Conservation (phyloP, 2,329 filamentous ascomycete genomes). For the Diaporthe eres region DNA sequence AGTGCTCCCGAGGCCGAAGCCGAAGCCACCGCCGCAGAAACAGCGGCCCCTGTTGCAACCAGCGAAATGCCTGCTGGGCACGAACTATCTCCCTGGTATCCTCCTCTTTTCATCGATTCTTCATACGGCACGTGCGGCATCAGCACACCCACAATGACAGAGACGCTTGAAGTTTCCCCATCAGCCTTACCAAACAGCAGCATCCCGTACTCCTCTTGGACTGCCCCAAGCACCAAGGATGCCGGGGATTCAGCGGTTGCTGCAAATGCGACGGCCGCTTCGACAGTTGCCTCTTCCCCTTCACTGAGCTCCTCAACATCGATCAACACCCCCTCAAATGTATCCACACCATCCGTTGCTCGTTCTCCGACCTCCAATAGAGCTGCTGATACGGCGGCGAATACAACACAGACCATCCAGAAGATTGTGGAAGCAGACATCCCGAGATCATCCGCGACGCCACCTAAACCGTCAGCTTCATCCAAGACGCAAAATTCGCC, state of each 20-base stretch:
- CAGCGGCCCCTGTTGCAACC: background rate
- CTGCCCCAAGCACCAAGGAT: slow-evolving; percentile 21
- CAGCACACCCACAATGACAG: slow-evolving; percentile 46
- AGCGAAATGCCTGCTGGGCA: slow-evolving; percentile 40
- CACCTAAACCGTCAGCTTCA: slow-evolving; percentile 28
- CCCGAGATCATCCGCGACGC: slow-evolving; percentile 31
- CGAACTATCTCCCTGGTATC: slow-evolving; percentile 48
- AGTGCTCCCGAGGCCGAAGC: slow-evolving; percentile 33
- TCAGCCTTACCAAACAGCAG: slow-evolving; percentile 22
- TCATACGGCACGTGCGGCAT: slow-evolving; percentile 45
- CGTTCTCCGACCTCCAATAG: background rate
- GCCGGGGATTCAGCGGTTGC: background rate
- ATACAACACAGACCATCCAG: slow-evolving; percentile 28
- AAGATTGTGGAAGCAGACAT: background rate
- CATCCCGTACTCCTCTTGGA: background rate
- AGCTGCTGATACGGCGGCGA: background rate
- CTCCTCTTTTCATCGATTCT: slow-evolving; percentile 43
- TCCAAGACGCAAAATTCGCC: slow-evolving; percentile 25
- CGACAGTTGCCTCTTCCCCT: slow-evolving; percentile 16
- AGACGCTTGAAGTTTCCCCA: slow-evolving; percentile 44
- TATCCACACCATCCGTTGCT: background rate
- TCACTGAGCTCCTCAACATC: background rate
- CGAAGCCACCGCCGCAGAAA: slow-evolving; percentile 13
- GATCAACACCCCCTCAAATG: background rate
- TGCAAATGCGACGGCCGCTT: background rate